phyloP scores from a whole-genome alignment of 148 eudicot genomes.

The Amaranthus palmeri region DNA sequence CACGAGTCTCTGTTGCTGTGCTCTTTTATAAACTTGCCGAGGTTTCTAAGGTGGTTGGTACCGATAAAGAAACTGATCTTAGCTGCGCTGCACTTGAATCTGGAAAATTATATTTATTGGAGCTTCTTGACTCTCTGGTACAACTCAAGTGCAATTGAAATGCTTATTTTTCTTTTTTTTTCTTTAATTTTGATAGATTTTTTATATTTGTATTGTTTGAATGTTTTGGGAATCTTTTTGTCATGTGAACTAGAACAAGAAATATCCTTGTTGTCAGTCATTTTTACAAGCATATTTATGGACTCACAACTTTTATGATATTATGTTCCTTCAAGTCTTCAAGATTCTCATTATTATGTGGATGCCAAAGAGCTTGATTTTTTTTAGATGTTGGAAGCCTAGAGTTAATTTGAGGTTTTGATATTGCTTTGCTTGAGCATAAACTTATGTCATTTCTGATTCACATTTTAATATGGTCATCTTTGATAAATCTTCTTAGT shows the following conservation, averaged over 20 bases:
- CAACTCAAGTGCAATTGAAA: constrained; percentile 1
- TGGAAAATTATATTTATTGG: constrained; percentile 81
- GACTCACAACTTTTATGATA: not conserved
- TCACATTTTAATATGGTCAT: too few species aligned
- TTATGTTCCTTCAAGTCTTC: not conserved
- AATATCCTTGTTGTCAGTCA: too few species aligned
- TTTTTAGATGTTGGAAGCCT: not conserved
- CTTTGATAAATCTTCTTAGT: too few species aligned
- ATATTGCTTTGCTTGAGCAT: too few species aligned
- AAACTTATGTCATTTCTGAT: too few species aligned
- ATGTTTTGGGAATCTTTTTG: not conserved
- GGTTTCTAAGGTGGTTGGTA: constrained; percentile 38
- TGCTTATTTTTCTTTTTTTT: not conserved
- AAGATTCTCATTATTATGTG: not conserved
- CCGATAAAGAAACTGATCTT: constrained; percentile 36
- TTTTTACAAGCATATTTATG: not conserved
- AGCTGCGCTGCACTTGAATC: constrained; percentile 50
- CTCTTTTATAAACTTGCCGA: constrained; percentile 76
- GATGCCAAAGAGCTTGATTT: not conserved
- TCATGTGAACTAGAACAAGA: too few species aligned
- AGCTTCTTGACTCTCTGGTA: constrained; percentile 84
- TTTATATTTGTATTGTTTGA: not conserved
- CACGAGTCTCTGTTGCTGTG: constrained; percentile 94
- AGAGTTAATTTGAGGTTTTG: too few species aligned
- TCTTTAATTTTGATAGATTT: not conserved